A percentile compares a stretch with the other conserved stretches of the same genome.
These are phyloP conservation scores for Trametes hirsuta DNA, from an alignment of 1,284 basidiomycete species.

Conservation along the genomic window DNA sequence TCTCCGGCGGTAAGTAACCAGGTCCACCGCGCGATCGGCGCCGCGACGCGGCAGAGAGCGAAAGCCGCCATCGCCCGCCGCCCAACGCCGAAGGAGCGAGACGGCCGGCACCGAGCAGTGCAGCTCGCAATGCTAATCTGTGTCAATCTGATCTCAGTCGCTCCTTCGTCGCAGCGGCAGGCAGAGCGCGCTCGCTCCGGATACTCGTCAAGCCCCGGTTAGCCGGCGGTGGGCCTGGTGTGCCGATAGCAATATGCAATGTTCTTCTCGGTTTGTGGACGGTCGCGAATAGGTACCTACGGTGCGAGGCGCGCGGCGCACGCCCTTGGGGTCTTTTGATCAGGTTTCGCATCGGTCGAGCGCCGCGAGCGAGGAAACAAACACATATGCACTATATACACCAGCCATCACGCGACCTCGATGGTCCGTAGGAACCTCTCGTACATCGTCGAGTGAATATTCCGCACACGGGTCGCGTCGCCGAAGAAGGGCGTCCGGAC, in stretches of 20 bases:
- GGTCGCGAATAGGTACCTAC: not conserved
- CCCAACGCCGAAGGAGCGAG: not conserved
- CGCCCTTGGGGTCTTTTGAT: not conserved
- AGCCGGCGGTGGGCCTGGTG: not conserved
- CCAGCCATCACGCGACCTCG: constrained; percentile 30
- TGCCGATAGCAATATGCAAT: not conserved
- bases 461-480: constrained; percentile 53
- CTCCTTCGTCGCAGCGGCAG: not conserved
- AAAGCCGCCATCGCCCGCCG: not conserved
- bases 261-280: not conserved
- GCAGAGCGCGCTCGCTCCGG: not conserved
- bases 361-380: not conserved
- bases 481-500: constrained; percentile 46
- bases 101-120: not conserved
- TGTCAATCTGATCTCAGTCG: constrained; percentile 4
- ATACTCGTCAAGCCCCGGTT: not conserved
- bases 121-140: constrained; percentile 1
- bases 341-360: not conserved
- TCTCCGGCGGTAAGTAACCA: not conserved
- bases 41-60: not conserved
- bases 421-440: constrained; percentile 50
- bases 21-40: not conserved
- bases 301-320: not conserved
- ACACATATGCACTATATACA: constrained; percentile 8
- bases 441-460: constrained; percentile 53